These are phyloP conservation scores for Tetratostichococcus sp. DNA, from an alignment of 139 green algal species.

Conservation along the genomic window DNA sequence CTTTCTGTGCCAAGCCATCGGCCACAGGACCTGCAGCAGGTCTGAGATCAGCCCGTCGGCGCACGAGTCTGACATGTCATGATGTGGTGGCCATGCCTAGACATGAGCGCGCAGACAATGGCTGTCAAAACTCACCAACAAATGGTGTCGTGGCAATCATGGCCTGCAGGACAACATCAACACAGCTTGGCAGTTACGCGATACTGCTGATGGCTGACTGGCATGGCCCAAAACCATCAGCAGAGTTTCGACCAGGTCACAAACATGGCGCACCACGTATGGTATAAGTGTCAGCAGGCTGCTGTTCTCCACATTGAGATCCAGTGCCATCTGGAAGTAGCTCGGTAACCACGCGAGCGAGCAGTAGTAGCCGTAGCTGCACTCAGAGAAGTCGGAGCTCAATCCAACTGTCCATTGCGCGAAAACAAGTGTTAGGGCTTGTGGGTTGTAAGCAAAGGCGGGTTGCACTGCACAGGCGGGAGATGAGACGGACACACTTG, in stretches of 20 bases:
- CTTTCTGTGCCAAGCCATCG: slow-evolving; percentile 50
- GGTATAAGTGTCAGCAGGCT: slow-evolving; percentile 78
- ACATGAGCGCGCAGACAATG: no score
- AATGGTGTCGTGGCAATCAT: slow-evolving; percentile 66
- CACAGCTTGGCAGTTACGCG: no score
- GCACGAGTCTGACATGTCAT: no score
- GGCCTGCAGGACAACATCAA: no score
- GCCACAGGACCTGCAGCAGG: slow-evolving; percentile 29
- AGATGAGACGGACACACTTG: slow-evolving; percentile 71
- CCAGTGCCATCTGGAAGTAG: slow-evolving; percentile 92
- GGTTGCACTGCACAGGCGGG: no score
- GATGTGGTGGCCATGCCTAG: no score
- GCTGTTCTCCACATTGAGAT: slow-evolving; percentile 75
- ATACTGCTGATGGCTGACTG: no score
- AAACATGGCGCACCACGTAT: slow-evolving; percentile 55
- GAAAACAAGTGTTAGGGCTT: background rate
- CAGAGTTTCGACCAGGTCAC: no score
- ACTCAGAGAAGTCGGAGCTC: slow-evolving; percentile 22
- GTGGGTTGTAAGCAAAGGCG: no score
- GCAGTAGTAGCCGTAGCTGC: slow-evolving; percentile 78
- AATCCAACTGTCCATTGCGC: no score
- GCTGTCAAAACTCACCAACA: slow-evolving; percentile 22
- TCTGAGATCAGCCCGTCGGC: no score
- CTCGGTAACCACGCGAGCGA: slow-evolving; percentile 94
- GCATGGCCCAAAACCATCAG: no score